Evolutionary conservation across 352 stramenopile species (phyloP).

Genomic region (Proteromonas lacertae): DNA sequence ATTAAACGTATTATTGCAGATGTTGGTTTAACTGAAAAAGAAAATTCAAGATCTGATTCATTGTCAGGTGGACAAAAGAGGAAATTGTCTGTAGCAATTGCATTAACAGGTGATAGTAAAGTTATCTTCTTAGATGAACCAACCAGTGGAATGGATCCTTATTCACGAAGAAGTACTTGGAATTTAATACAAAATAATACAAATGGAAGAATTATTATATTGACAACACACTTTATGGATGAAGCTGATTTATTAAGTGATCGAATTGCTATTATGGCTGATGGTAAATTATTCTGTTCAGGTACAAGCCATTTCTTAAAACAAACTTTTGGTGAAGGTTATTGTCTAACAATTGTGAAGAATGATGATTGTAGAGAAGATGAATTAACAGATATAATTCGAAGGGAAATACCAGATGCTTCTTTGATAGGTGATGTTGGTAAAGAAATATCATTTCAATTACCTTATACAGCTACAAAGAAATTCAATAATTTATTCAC

Average conservation of each 20-base stretch:
- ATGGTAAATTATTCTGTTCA: constrained; percentile 36
- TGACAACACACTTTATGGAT: constrained; percentile 76
- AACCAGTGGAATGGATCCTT: constrained; percentile 73
- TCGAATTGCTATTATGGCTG: constrained; percentile 59
- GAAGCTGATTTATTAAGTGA: constrained; percentile 27
- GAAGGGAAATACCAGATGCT: background rate
- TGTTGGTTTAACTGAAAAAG: constrained; percentile 39
- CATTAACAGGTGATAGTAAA: constrained; percentile 59
- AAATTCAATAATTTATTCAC: constrained; percentile 25
- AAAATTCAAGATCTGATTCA: constrained; percentile 14
- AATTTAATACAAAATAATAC: constrained; percentile 35
- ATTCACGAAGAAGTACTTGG: constrained; percentile 63
- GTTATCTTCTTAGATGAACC: constrained; percentile 51
- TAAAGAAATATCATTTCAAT: constrained; percentile 29
- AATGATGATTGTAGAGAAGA: background rate
- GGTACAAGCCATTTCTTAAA: constrained; percentile 61
- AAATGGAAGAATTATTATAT: constrained; percentile 35
- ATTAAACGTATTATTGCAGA: constrained; percentile 25
- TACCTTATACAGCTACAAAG: constrained; percentile 14
- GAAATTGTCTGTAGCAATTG: constrained; percentile 67
- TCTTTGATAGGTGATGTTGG: background rate
- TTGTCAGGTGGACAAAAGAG: constrained; percentile 61
- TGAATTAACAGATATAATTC: background rate
- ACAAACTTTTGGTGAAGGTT: constrained; percentile 51
- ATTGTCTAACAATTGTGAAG: constrained; percentile 17